These are phyloP conservation scores for Crithidia expoeki DNA, from an alignment of 208 protist genomes.

Conservation along the genomic window DNA sequence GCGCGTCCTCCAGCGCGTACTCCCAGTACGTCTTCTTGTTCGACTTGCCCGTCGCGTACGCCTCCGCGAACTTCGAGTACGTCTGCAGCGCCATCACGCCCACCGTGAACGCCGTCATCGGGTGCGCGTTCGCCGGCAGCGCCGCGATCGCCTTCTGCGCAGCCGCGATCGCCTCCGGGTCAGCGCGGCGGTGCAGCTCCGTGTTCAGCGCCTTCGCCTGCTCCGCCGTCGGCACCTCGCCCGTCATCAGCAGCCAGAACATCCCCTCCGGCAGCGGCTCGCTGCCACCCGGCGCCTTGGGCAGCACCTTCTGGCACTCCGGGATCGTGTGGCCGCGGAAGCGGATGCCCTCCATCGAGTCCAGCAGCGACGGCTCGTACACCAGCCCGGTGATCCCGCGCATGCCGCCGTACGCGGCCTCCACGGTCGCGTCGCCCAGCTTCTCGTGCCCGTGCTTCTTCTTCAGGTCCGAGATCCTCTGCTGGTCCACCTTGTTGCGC, in stretches of 20 bases:
- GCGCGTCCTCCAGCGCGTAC: conserved; percentile 93
- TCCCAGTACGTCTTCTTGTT: conserved; percentile 97
- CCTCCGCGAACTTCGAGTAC: conserved; percentile 93
- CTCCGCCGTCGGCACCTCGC: conserved; percentile 90
- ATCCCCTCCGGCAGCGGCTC: conserved; percentile 97
- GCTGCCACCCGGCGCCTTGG: conserved; percentile 82
- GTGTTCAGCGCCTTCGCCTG: conserved; percentile 70
- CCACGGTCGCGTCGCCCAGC: conserved; percentile 90
- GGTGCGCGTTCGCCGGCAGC: conserved; percentile 94
- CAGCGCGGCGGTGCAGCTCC: conserved; percentile 89
- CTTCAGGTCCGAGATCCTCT: conserved; percentile 86
- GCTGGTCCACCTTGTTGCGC: conserved; percentile 43
- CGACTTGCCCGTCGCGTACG: conserved; percentile 89
- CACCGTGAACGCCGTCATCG: conserved; percentile 94
- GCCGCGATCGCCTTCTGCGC: conserved; percentile 85
- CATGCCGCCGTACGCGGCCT: conserved; percentile 95
- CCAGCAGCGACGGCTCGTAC: conserved; percentile 97
- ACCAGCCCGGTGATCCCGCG: conserved; percentile 95
- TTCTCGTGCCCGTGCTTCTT: conserved; percentile 78
- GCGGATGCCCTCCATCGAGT: conserved; percentile 96
- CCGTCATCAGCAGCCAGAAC: conserved; percentile 97
- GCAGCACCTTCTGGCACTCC: conserved; percentile 92
- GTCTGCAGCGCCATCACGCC: conserved; percentile 93
- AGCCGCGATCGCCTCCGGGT: conserved; percentile 50
- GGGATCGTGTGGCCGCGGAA: conserved; percentile 96